Percentiles rank a stretch among this genome's conserved stretches.
Evolutionary conservation across 495 filamentous ascomycete species (phyloP).

Genomic region (Jackrogersella minutella): DNA sequence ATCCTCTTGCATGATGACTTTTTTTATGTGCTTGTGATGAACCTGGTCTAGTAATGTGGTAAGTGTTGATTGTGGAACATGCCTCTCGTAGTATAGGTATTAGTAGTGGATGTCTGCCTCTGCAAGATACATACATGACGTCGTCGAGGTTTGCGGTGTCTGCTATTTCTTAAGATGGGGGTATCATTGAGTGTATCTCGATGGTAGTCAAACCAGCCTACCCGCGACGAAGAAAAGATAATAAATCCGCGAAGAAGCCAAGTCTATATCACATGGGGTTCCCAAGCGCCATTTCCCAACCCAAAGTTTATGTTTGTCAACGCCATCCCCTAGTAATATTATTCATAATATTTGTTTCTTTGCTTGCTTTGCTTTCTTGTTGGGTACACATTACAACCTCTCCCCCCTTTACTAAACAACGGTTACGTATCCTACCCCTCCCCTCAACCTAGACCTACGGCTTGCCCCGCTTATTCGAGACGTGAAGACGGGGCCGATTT

Average conservation of each 20-base stretch:
- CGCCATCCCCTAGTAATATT: conserved; percentile 17
- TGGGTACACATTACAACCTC: conserved; percentile 4
- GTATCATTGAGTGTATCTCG: conserved; percentile 23
- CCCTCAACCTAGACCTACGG: not conserved
- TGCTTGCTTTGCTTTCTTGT: not conserved
- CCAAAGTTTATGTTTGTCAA: not conserved
- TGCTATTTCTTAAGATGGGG: conserved; percentile 18
- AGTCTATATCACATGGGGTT: conserved; percentile 22
- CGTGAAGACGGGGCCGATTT: not conserved
- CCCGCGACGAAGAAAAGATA: not conserved
- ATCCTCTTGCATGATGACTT: too few relatives aligned
- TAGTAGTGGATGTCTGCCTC: too few relatives aligned
- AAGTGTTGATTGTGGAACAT: too few relatives aligned
- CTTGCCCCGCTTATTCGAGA: not conserved
- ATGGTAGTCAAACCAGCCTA: conserved; percentile 11
- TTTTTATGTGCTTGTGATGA: too few relatives aligned
- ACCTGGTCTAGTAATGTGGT: too few relatives aligned
- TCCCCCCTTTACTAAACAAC: not conserved
- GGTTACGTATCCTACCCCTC: not conserved
- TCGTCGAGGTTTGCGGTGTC: too few relatives aligned
- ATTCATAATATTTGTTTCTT: too few relatives aligned
- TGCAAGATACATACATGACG: too few relatives aligned
- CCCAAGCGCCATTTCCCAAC: conserved; percentile 8
- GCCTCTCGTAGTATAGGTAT: too few relatives aligned
- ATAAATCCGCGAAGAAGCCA: conserved; percentile 34